A percentile compares a stretch with the other conserved stretches of the same genome.
Conservation (phyloP, 129 eudicot species). For the Kitagawia praeruptora region DNA sequence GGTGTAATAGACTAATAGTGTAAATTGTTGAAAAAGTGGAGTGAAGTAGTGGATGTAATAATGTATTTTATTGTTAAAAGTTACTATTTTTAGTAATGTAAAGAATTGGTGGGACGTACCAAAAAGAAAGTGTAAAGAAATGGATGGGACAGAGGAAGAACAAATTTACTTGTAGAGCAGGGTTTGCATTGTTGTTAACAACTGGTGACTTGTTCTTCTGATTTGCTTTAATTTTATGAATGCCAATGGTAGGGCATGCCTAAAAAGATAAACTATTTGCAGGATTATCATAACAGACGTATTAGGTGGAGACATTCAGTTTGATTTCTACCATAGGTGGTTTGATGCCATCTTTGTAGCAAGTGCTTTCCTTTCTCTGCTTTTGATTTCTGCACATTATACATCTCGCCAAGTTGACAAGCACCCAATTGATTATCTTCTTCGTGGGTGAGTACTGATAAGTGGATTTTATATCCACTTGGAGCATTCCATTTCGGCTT, state of each 20-base stretch:
- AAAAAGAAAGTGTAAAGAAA: too few relatives aligned
- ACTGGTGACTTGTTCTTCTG: background rate
- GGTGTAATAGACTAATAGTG: too few relatives aligned
- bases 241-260: background rate
- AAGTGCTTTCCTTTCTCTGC: constrained; percentile 90
- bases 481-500: too few relatives aligned
- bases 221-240: background rate
- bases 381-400: constrained; percentile 94
- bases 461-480: too few relatives aligned
- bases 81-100: too few relatives aligned
- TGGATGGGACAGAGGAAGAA: too few relatives aligned
- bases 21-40: too few relatives aligned
- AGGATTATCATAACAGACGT: constrained; percentile 96
- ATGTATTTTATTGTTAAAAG: too few relatives aligned
- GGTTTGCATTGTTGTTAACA: background rate
- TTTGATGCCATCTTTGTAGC: constrained; percentile 97
- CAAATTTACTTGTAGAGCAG: background rate
- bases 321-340: constrained; percentile 97
- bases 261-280: constrained; percentile 15
- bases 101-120: too few relatives aligned
- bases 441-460: background rate
- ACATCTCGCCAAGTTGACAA: constrained; percentile 93
- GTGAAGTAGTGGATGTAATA: too few relatives aligned
- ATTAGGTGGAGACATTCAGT: constrained; percentile 94
- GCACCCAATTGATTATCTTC: constrained; percentile 69